Evolutionary conservation across 169 alveolate species (phyloP).

Genomic region (Plasmodium relictum): DNA sequence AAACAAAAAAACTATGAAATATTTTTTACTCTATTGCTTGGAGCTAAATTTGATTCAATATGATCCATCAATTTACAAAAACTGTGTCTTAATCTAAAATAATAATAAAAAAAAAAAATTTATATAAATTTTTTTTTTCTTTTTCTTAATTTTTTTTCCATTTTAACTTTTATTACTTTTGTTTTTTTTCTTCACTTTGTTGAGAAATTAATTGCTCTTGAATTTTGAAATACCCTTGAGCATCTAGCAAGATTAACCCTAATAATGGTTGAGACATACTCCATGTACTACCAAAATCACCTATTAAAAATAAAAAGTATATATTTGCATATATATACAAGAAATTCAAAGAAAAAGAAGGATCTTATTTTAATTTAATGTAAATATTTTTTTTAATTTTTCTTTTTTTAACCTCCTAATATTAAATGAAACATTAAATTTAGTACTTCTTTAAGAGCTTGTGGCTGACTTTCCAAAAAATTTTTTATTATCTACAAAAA

Average conservation of each 20-base stretch:
- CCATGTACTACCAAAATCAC: slow-evolving; percentile 92
- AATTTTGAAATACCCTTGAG: slow-evolving; percentile 85
- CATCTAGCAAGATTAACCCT: slow-evolving; percentile 90
- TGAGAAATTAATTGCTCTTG: slow-evolving; percentile 85
- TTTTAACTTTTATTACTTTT: slow-evolving; percentile 77
- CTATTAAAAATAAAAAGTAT: slow-evolving; percentile 47
- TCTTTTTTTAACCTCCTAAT: slow-evolving; percentile 88
- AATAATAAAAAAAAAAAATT: background rate
- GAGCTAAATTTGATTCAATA: slow-evolving; percentile 66
- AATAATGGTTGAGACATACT: slow-evolving; percentile 92
- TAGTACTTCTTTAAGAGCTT: slow-evolving; percentile 86
- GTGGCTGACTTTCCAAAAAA: slow-evolving; percentile 87
- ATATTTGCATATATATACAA: background rate
- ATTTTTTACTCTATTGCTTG: slow-evolving; percentile 62
- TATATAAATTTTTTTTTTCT: too few species aligned
- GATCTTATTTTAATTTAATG: too few species aligned
- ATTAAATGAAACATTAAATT: slow-evolving; percentile 88
- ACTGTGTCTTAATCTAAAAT: slow-evolving; percentile 66
- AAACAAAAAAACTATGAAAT: background rate
- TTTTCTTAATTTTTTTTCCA: too few species aligned
- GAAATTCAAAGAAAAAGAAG: too few species aligned
- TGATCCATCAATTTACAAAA: slow-evolving; percentile 77
- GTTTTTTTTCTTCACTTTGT: slow-evolving; percentile 87
- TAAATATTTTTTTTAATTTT: too few species aligned
- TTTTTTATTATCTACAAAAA: slow-evolving; percentile 81